A percentile compares a stretch with the other conserved stretches of the same genome.
These are phyloP conservation scores for Verticillium longisporum DNA, from an alignment of 2,329 filamentous ascomycete species.

Conservation along the genomic window DNA sequence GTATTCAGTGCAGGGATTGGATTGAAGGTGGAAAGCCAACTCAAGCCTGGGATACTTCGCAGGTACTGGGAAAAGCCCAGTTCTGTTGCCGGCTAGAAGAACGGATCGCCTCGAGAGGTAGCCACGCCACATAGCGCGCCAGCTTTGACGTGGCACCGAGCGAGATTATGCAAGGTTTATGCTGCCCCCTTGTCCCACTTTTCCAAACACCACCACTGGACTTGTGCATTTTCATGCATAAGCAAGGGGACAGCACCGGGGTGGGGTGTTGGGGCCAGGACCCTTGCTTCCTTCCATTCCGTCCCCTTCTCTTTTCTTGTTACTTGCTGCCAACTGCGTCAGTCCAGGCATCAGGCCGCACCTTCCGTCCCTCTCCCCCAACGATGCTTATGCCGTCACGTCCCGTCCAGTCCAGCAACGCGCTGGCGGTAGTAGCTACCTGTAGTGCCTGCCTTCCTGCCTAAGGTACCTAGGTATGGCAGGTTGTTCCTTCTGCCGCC, in stretches of 20 bases:
- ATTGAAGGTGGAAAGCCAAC: background rate
- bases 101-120: background rate
- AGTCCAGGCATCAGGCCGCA: background rate
- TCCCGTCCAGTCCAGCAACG: background rate
- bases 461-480: background rate
- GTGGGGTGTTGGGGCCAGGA: background rate
- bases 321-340: background rate
- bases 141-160: background rate
- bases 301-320: background rate
- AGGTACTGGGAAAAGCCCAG: background rate
- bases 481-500: slow-evolving; percentile 1
- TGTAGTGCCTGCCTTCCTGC: too few relatives aligned
- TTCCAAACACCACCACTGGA: background rate
- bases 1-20: background rate
- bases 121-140: background rate
- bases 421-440: too few relatives aligned
- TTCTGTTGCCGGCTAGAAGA: background rate
- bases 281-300: background rate
- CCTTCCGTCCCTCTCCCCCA: background rate
- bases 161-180: background rate
- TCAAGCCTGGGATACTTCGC: background rate
- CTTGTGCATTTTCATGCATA: background rate
- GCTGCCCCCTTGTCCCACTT: background rate
- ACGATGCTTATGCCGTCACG: background rate
- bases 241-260: background rate